phyloP scores from a whole-genome alignment of 2,329 filamentous ascomycete genomes.

The Fusarium kyushuense region DNA sequence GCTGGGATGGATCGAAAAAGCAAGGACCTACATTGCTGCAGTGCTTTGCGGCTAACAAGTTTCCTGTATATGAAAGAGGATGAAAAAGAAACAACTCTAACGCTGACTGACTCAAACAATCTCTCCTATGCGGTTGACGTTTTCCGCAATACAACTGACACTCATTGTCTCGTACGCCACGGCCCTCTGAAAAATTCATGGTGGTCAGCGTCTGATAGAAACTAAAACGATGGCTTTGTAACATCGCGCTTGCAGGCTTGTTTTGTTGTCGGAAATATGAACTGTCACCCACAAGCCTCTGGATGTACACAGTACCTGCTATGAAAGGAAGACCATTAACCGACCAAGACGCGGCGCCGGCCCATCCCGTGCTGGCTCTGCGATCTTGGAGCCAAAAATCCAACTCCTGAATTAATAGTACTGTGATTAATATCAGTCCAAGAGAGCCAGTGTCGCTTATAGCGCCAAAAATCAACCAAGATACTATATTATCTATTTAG shows the following conservation, averaged over 20 bases:
- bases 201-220: slow-evolving; percentile 15
- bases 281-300: background rate
- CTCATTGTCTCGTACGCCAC: background rate
- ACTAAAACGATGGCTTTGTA: slow-evolving; percentile 9
- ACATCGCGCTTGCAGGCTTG: slow-evolving; percentile 4
- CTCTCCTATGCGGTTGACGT: background rate
- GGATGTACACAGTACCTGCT: background rate
- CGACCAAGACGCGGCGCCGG: slow-evolving; percentile 34
- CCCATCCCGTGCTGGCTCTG: slow-evolving; percentile 28
- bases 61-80: background rate
- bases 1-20: slow-evolving; percentile 20
- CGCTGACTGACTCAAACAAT: background rate
- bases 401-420: slow-evolving; percentile 2
- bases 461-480: background rate
- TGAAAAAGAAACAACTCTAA: background rate
- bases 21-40: slow-evolving; percentile 7
- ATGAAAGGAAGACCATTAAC: background rate
- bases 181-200: slow-evolving; percentile 1
- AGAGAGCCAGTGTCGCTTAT: background rate
- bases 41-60: background rate
- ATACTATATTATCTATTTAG: background rate
- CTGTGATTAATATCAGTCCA: background rate
- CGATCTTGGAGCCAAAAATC: slow-evolving; percentile 11
- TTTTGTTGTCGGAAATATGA: background rate
- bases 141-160: background rate